These are phyloP conservation scores for Mycena chlorophos DNA, from an alignment of 768 basidiomycete species.

Conservation along the genomic window DNA sequence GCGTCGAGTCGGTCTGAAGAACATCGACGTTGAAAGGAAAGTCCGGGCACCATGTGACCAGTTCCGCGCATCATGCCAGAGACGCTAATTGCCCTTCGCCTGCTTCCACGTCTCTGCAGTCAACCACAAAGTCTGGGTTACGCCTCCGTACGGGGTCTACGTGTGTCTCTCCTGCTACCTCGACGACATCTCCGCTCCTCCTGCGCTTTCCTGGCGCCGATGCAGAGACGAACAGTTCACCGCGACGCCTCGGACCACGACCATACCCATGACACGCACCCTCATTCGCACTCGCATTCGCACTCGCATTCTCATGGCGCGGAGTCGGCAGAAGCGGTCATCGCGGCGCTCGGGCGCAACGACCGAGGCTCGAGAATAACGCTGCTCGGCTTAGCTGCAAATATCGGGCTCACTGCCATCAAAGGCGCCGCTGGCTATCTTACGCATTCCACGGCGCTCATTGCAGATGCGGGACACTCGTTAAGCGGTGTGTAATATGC, in stretches of 20 bases:
- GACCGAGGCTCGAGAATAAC: slow-evolving; percentile 85
- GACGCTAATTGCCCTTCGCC: too few species aligned
- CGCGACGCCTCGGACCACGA: slow-evolving; percentile 8
- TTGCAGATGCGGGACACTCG: slow-evolving; percentile 94
- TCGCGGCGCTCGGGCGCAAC: slow-evolving; percentile 65
- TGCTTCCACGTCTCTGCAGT: too few species aligned
- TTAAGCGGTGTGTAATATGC: slow-evolving; percentile 63
- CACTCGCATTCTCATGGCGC: slow-evolving; percentile 46
- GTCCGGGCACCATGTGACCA: too few species aligned
- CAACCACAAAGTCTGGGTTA: too few species aligned
- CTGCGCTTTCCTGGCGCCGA: slow-evolving; percentile 19
- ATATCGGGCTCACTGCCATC: slow-evolving; percentile 74
- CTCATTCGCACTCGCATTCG: slow-evolving; percentile 36
- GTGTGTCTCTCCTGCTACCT: not conserved
- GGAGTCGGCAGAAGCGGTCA: slow-evolving; percentile 65
- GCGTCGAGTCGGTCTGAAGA: slow-evolving; percentile 45
- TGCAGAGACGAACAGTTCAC: slow-evolving; percentile 4
- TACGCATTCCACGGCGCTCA: slow-evolving; percentile 85
- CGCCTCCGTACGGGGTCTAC: too few species aligned
- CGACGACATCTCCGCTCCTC: not conserved
- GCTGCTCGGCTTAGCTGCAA: slow-evolving; percentile 78
- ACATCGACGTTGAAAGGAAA: too few species aligned
- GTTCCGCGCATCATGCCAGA: too few species aligned
- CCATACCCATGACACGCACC: slow-evolving; percentile 39
- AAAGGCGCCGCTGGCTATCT: slow-evolving; percentile 90